Evolutionary conservation across 345 rosid genomes (phyloP), one percentile per base, ranked within the genome.

Genomic region (Salix suchowensis): DNA sequence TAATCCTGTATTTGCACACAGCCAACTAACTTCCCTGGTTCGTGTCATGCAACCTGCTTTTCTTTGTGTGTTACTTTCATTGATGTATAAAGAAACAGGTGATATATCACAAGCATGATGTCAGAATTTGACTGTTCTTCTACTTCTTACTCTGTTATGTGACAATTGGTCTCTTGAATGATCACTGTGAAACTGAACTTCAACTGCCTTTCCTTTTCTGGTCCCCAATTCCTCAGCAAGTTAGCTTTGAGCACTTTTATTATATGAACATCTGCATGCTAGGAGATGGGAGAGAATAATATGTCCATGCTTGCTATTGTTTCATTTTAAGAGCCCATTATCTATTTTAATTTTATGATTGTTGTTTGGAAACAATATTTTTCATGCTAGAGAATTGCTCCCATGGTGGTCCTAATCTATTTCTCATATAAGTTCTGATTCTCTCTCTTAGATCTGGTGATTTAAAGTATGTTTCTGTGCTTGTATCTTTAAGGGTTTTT

Each of bases 1-100:
- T 62, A 96, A 93, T 86, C 96, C 96, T 62, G 85, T 96, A 70
- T 96, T 91, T 85, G 94, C 96, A 28, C 99, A 96, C 88, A 90
- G 99, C 81, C 96, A 92, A 79, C 87, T 96, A 82, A 92, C 92
- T 68, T 88, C 88, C 61, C 86, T 96, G 99, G 99, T 96, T 79
- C 32, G 93, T 86, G n/a, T 55, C 81, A 62, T 28, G 10, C 37
- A 32, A 46, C 65, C 65, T 37, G 34, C 26, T 54, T 70, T 39
- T 76, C 12, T 37, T 55, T 30, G 21, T 11, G 34, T 46, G 52
- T 46, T 46, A 14, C 52, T 15, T 15, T 46, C 14, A 16, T 46
- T 46, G 52, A 46, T 46, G 52, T 46, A 4, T 14, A 46, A 15
- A 14, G 5, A 46, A 46, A 46, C 52, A 14, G 16, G 52, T 46